Evolutionary conservation across 257 asterid species (phyloP).

Genomic region (Scutellaria galericulata): DNA sequence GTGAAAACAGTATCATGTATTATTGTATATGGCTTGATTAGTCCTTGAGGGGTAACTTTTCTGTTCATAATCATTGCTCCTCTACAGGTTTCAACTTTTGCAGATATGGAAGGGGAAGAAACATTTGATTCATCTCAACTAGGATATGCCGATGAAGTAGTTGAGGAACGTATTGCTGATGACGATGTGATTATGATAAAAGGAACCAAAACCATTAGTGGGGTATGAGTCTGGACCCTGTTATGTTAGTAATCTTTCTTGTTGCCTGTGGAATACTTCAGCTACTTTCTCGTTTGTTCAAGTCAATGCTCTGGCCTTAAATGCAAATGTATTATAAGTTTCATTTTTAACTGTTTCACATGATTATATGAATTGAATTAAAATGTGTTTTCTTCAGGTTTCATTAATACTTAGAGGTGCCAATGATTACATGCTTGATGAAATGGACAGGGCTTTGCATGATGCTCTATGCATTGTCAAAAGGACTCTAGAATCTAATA

Average conservation of each 20-base stretch:
- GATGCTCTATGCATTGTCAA: conserved; percentile 87
- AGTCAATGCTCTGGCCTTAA: neutral
- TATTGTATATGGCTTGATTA: neutral
- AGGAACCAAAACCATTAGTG: conserved; percentile 75
- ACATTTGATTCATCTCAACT: conserved; percentile 78
- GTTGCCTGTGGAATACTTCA: conserved; percentile 16
- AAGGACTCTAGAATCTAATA: conserved; percentile 83
- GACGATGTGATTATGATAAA: conserved; percentile 86
- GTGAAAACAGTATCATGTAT: neutral
- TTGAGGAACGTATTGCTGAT: conserved; percentile 82
- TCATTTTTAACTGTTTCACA: neutral
- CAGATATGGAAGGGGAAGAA: conserved; percentile 94
- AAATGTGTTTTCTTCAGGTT: conserved; percentile 50
- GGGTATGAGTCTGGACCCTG: conserved; percentile 46
- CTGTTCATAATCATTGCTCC: conserved; percentile 18
- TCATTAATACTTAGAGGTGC: conserved; percentile 87
- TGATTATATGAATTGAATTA: neutral
- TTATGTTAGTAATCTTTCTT: neutral
- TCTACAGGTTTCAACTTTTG: conserved; percentile 77
- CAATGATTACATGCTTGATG: conserved; percentile 89
- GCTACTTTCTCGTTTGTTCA: neutral
- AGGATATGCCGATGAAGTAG: conserved; percentile 89
- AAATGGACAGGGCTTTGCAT: conserved; percentile 94
- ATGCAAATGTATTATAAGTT: neutral
- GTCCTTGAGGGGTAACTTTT: neutral